Evolutionary conservation across 2,329 filamentous ascomycete species (phyloP).

Genomic region (Chaetomium globosum): DNA sequence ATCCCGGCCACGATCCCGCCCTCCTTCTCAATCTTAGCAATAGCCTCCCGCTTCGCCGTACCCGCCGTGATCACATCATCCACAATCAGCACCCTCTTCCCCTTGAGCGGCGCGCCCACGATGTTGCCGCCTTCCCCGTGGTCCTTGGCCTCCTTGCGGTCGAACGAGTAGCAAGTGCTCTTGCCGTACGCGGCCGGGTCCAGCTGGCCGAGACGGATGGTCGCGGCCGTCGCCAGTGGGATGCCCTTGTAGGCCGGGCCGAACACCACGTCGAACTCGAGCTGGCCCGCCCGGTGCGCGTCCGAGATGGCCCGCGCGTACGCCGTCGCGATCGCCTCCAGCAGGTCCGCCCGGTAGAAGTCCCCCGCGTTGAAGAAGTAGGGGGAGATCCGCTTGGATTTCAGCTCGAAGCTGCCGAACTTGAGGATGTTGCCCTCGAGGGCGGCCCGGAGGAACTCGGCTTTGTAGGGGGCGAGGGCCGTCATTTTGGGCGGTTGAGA

Average conservation of each 20-base stretch:
- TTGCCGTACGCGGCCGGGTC: conserved; percentile 66
- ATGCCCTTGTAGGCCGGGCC: conserved; percentile 97
- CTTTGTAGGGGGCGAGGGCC: conserved; percentile 66
- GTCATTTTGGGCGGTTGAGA: conserved; percentile 43
- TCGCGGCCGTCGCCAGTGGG: conserved; percentile 77
- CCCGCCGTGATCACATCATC: conserved; percentile 97
- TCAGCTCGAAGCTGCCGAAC: conserved; percentile 85
- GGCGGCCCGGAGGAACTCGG: conserved; percentile 70
- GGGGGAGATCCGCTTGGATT: conserved; percentile 86
- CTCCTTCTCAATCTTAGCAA: conserved; percentile 82
- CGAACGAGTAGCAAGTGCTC: conserved; percentile 80
- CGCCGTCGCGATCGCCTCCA: conserved; percentile 75
- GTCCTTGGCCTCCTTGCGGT: conserved; percentile 94
- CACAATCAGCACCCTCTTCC: conserved; percentile 83
- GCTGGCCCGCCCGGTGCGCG: conserved; percentile 46
- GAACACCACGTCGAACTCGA: conserved; percentile 82
- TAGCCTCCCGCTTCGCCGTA: conserved; percentile 89
- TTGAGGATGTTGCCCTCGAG: conserved; percentile 71
- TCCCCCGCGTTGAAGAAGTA: conserved; percentile 98
- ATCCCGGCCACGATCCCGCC: conserved; percentile 86
- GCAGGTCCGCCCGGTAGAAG: conserved; percentile 79
- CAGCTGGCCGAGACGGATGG: conserved; percentile 72
- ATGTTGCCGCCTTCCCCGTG: conserved; percentile 95
- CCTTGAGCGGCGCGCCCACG: conserved; percentile 81
- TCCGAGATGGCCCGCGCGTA: conserved; percentile 71